A percentile compares a stretch with the other conserved stretches of the same genome.
Evolutionary conservation across 331 rosid species (phyloP).

Genomic region (Spiraea crenata): DNA sequence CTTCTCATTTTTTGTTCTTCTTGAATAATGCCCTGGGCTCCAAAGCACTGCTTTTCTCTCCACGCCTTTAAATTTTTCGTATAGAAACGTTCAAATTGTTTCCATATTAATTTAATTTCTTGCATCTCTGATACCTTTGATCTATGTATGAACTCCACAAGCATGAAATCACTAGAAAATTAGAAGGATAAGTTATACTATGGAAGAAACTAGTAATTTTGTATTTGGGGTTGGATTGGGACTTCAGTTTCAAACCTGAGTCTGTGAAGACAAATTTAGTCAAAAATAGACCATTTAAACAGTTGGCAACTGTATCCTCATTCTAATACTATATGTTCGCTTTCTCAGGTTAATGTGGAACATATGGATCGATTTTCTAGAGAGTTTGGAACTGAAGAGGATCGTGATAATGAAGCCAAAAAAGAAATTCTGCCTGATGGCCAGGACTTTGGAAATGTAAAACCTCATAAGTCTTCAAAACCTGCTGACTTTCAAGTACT

Average conservation of each 20-base stretch:
- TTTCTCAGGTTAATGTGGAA: conserved; percentile 68
- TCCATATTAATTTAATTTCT: not conserved
- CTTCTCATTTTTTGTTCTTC: conserved; percentile 12
- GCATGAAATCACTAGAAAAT: not conserved
- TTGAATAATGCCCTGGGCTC: not conserved
- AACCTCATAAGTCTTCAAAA: conserved; percentile 51
- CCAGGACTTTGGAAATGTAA: conserved; percentile 31
- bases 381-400: conserved; percentile 69
- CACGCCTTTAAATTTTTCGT: not conserved
- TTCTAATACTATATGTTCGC: conserved; percentile 12
- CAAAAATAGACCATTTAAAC: too few relatives aligned
- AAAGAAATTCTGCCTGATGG: conserved; percentile 28
- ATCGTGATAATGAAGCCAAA: conserved; percentile 32
- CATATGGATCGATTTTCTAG: conserved; percentile 67
- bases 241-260: not conserved
- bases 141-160: not conserved
- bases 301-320: not conserved
- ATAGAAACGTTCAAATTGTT: not conserved
- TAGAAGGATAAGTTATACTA: not conserved
- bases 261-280: not conserved
- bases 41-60: not conserved
- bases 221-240: not conserved
- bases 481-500: conserved; percentile 73
- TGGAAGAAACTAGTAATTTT: not conserved
- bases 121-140: not conserved